phyloP scores from a whole-genome alignment of 805 yeast species.

The Saccharomyces paradoxus region DNA sequence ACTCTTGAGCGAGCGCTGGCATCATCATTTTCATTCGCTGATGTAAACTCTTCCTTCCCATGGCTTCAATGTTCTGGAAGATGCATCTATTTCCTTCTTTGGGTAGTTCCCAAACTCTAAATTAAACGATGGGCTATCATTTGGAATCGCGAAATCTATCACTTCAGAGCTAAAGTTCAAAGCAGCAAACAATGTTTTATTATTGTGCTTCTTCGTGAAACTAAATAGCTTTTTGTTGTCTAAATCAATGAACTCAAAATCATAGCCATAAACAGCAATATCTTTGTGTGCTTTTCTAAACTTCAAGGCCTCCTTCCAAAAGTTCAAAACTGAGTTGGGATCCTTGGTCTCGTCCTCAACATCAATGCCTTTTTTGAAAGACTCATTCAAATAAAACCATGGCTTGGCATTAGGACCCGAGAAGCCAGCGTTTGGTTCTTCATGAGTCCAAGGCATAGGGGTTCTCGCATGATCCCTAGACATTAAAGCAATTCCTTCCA shows the following conservation, averaged over 20 bases:
- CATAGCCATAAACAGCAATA: constrained; percentile 38
- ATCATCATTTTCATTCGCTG: neutral
- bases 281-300: constrained; percentile 39
- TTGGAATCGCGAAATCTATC: too few species aligned
- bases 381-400: constrained; percentile 29
- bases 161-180: too few species aligned
- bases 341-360: constrained; percentile 40
- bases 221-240: too few species aligned
- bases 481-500: constrained; percentile 29
- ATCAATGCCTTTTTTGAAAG: constrained; percentile 33
- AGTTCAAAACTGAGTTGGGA: constrained; percentile 38
- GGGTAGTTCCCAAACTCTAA: too few species aligned
- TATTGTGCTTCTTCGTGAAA: too few species aligned
- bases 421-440: constrained; percentile 36
- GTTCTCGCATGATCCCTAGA: constrained; percentile 47
- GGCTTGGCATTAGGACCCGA: constrained; percentile 33
- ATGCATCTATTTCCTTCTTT: too few species aligned
- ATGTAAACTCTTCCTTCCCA: constrained; percentile 39
- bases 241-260: too few species aligned
- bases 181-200: too few species aligned
- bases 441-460: constrained; percentile 44
- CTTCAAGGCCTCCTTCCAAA: constrained; percentile 37
- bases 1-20: too few species aligned
- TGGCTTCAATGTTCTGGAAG: constrained; percentile 28
- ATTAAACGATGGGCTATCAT: too few species aligned